Conservation (phyloP, 169 alveolate genomes). For the Plasmodium chabaudi region DNA sequence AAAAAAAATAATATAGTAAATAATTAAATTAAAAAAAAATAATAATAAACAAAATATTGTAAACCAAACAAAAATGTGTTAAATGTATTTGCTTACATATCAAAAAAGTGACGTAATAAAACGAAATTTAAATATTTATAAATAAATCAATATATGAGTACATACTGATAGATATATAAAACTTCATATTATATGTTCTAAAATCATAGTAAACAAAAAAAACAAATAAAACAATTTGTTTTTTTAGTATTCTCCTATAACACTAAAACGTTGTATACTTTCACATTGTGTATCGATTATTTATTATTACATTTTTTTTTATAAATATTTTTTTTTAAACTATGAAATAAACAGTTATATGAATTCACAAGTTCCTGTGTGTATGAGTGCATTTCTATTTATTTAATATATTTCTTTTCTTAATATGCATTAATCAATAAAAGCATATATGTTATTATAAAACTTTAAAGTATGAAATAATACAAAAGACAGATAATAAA, state of each 20-base stretch:
- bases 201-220: not conserved
- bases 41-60: conserved; percentile 19
- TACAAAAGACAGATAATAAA: conserved; percentile 33
- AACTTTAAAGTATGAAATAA: conserved; percentile 26
- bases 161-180: not conserved
- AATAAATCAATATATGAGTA: conserved; percentile 1
- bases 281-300: not conserved
- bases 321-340: conserved; percentile 13
- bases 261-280: not conserved
- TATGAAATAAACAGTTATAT: conserved; percentile 24
- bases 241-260: conserved; percentile 13
- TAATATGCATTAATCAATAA: conserved; percentile 9
- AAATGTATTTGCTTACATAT: conserved; percentile 21
- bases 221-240: conserved; percentile 1
- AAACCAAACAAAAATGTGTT: conserved; percentile 39
- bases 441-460: conserved; percentile 11
- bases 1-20: conserved; percentile 4
- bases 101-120: not conserved
- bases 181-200: not conserved
- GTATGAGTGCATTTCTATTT: not conserved
- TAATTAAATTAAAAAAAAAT: conserved; percentile 26
- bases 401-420: conserved; percentile 8
- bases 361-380: conserved; percentile 4
- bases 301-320: not conserved
- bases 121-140: conserved; percentile 1